These are phyloP conservation scores for Furcasterigmium sp. DNA, from an alignment of 2,329 filamentous ascomycete species.

Conservation along the genomic window DNA sequence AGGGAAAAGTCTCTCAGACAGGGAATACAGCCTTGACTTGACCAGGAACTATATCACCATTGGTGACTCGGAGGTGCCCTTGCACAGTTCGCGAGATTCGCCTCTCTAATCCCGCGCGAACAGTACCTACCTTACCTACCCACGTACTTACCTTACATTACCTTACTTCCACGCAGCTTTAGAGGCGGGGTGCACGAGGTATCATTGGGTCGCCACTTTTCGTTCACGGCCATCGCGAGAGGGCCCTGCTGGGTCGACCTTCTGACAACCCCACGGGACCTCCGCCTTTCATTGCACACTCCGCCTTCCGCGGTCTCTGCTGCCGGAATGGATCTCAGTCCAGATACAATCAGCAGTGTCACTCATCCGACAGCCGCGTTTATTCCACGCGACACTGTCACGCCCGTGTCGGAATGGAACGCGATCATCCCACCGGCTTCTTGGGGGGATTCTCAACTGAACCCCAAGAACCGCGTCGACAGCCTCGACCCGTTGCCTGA, in stretches of 20 bases:
- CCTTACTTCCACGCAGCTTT: constrained; percentile 5
- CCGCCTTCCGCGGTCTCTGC: not conserved
- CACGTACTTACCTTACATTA: not conserved
- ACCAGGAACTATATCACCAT: too few species aligned
- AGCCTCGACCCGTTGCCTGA: constrained; percentile 39
- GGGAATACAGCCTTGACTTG: too few species aligned
- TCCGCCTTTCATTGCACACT: not conserved
- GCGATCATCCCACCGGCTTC: constrained; percentile 1
- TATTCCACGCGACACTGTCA: not conserved
- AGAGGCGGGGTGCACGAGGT: too few species aligned
- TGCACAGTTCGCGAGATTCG: too few species aligned
- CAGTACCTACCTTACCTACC: not conserved
- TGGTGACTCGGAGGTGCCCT: too few species aligned
- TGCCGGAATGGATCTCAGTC: constrained; percentile 46
- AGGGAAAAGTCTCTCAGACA: too few species aligned
- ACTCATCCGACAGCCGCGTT: constrained; percentile 56
- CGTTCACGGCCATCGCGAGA: too few species aligned
- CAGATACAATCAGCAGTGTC: constrained; percentile 46
- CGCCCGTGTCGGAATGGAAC: not conserved
- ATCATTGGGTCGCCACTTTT: too few species aligned
- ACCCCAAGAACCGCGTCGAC: constrained; percentile 57
- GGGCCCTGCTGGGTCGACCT: too few species aligned
- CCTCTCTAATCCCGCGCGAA: too few species aligned
- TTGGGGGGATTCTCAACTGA: constrained; percentile 47
- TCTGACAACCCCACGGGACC: constrained; percentile 1